Evolutionary conservation across 768 basidiomycete genomes (phyloP), one percentile per base, ranked within the genome.

Genomic region (Suillus subaureus): DNA sequence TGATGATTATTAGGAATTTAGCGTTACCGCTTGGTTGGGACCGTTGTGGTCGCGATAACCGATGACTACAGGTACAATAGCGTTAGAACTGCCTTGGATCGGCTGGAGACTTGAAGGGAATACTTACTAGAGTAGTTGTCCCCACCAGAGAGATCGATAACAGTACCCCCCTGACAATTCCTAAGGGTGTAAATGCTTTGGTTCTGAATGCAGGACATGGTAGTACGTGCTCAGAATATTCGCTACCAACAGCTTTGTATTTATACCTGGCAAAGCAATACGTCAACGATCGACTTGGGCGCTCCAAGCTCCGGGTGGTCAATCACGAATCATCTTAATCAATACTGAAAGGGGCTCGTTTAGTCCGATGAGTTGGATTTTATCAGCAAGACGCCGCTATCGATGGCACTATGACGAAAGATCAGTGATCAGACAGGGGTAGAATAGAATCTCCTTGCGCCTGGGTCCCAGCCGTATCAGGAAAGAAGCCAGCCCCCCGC

Each of bases 121-220:
- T 21, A 75, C 83, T 33, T 65, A 85, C 85, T 79, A 57, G 84
- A 79, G 9, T 55, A 71, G 65, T 84, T 80, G 70, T 88, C 86
- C 9, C 65, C 77, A 4, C 82, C 85, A 21, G 87, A 88, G 64
- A 89, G 79, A 69, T 89, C 87, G 31, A 87, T 67, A 33, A 80
- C 84, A 6, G 83, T 88, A 3, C 80, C 81, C 9, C 81, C 77
- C 73, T 85, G 82, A 70, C 74, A 79, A 74, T 89, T 89, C 47
- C 72, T 77, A 69, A 89, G 79, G 40, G 68, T 78, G 76, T 85
- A 88, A 0, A 70, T 78, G 18, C 43, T 63, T 23, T 84, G 82
- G 18, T 65, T 69, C 67, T 77, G 71, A 60, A 82, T 66, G 69
- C 18, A 42, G 43, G 70, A 11, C 76, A 77, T 76, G 23, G 26